phyloP scores from a whole-genome alignment of 306 rosid genomes.

The Castanea crenata region DNA sequence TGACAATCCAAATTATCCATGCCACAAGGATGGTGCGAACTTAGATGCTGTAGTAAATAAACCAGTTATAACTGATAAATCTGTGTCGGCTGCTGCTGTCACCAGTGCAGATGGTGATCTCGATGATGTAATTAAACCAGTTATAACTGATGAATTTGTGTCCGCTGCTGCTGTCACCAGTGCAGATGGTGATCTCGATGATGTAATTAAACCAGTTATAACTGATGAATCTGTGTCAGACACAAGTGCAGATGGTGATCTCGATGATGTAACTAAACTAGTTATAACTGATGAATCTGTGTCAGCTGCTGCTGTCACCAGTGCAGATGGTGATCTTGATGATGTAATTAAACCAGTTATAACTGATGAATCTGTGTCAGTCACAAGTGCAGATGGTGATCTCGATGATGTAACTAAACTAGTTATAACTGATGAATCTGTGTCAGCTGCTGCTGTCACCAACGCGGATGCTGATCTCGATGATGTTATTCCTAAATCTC shows the following conservation, averaged over 20 bases:
- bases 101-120: constrained; percentile 21
- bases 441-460: too few relatives aligned
- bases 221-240: constrained; percentile 30
- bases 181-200: constrained; percentile 24
- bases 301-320: constrained; percentile 18
- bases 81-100: constrained; percentile 21
- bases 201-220: constrained; percentile 24
- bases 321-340: constrained; percentile 26
- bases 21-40: constrained; percentile 27
- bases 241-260: constrained; percentile 22
- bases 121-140: constrained; percentile 22
- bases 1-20: constrained; percentile 17
- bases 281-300: constrained; percentile 29
- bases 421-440: too few relatives aligned
- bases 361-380: constrained; percentile 25
- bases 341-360: background rate
- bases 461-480: too few relatives aligned
- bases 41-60: constrained; percentile 30
- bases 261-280: constrained; percentile 24
- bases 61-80: constrained; percentile 30
- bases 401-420: too few relatives aligned
- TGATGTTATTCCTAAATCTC: constrained; percentile 25
- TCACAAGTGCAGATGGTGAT: too few relatives aligned
- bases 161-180: constrained; percentile 16
- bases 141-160: constrained; percentile 30